Base-by-base conservation (phyloP, 2,329 filamentous ascomycete species). In the Colletotrichum echinochloae region DNA sequence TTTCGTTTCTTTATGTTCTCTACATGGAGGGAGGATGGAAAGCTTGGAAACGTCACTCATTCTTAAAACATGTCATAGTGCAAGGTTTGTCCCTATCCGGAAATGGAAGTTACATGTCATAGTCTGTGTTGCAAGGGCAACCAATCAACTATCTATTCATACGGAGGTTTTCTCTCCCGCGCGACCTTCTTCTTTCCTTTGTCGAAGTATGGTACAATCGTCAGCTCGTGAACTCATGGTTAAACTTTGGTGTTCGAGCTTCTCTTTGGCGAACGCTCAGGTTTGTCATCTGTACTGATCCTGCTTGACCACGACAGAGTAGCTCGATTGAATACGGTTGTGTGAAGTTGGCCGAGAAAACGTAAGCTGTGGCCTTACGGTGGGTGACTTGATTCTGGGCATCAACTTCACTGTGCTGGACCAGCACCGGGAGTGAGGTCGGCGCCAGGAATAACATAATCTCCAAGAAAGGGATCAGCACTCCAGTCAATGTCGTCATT, bases 41-140 rank as follows among this genome's bases (percentile, higher is more conserved):
- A 39, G 56, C 51, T 56, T 33, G 18, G 23, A 44, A n/a, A 46
- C 51, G 52, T 64, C 71, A 54, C 68, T 71, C 71, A 37, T 72
- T 72, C 35, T 70, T 41, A 57, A 35, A 23, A 41, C 18, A 48
- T 54, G 60, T 54, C 59, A 55, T 23, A 41, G 44, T 54, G 46
- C n/a, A 41, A 16, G 6, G 33, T 33, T 41, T 44, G 54, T 41
- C 23, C 35, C 39, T 20, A n/a, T 51, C n/a, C 39, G 18, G 39
- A 61, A 28, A 33, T 11, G 26, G 48, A 44, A 62, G 12, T 39
- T 9, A 28, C 26, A 37, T 57, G 18, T 28, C 44, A 52, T 59
- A 71, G 63, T 37, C 26, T 35, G 26, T 35, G 49, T 70, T 55
- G 60, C 69, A 70, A 70, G 60, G 60, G 65, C 55, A 48, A 46